A percentile compares a stretch with the other conserved stretches of the same genome.
These are phyloP conservation scores for Gliomastix tumulicola DNA, from an alignment of 2,329 filamentous ascomycete species.

Conservation along the genomic window DNA sequence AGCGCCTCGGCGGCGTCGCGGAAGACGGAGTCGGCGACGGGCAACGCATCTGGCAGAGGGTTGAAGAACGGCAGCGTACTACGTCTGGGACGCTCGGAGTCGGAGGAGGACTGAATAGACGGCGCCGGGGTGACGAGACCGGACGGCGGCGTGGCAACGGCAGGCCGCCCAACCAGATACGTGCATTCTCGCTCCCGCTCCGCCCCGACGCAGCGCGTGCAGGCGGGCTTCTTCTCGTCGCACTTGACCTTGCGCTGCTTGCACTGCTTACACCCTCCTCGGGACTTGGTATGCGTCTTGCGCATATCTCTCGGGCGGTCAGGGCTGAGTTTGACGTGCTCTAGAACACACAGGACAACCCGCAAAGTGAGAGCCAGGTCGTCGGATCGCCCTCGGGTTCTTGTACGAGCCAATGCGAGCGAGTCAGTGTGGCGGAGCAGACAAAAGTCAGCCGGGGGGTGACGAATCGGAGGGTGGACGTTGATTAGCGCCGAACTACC, in stretches of 20 bases:
- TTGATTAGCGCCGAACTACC: too few relatives aligned
- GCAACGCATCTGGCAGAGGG: neutral
- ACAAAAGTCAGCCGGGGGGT: too few relatives aligned
- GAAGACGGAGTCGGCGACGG: neutral
- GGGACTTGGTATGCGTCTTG: conserved; percentile 13
- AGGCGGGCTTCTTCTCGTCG: conserved; percentile 16
- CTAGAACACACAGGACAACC: too few relatives aligned
- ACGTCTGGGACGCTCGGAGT: neutral
- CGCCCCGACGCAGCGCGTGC: conserved; percentile 7
- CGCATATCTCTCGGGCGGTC: too few relatives aligned
- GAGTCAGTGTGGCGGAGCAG: too few relatives aligned
- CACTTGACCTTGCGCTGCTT: conserved; percentile 21
- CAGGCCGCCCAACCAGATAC: neutral
- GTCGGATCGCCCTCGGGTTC: too few relatives aligned
- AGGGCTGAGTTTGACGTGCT: too few relatives aligned
- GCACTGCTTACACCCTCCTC: conserved; percentile 4
- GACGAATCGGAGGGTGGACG: too few relatives aligned
- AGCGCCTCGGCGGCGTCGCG: neutral
- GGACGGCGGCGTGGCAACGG: neutral
- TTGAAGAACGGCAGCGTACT: neutral
- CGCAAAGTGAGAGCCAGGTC: too few relatives aligned
- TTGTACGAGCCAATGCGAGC: too few relatives aligned
- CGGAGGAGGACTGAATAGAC: neutral
- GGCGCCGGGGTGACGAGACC: neutral
- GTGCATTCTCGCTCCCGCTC: neutral